Evolutionary conservation across 2,329 filamentous ascomycete species (phyloP).

Genomic region (Fusarium phyllophilum): DNA sequence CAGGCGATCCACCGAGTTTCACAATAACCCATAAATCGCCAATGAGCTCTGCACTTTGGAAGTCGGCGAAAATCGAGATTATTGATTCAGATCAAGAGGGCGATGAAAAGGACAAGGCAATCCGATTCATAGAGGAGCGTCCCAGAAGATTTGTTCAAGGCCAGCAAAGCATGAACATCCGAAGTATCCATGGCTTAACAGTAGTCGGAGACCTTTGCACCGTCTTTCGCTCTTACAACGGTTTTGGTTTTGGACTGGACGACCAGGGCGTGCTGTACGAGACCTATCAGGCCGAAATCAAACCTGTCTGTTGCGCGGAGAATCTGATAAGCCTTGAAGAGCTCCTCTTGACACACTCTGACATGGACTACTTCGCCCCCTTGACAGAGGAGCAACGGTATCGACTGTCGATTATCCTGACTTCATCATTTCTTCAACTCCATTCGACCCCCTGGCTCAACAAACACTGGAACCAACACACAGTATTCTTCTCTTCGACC

Average conservation of each 20-base stretch:
- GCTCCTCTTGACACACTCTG: not conserved
- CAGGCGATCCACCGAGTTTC: not conserved
- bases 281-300: not conserved
- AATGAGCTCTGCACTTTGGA: not conserved
- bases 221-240: not conserved
- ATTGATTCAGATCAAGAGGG: fast-evolving
- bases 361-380: fast-evolving
- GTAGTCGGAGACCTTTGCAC: not conserved
- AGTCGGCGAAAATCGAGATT: not conserved
- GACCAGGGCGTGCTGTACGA: not conserved
- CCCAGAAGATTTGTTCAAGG: fast-evolving
- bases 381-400: not conserved
- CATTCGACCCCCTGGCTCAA: not conserved
- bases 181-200: not conserved
- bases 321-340: not conserved
- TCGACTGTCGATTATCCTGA: not conserved
- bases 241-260: not conserved
- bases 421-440: not conserved
- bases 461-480: not conserved
- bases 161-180: not conserved
- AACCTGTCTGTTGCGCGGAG: not conserved
- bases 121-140: fast-evolving
- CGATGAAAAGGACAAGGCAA: fast-evolving
- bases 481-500: not conserved
- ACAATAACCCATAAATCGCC: not conserved